Evolutionary conservation across 192 early-diverging fungal species (phyloP).

Genomic region (Coemansia umbellata): DNA sequence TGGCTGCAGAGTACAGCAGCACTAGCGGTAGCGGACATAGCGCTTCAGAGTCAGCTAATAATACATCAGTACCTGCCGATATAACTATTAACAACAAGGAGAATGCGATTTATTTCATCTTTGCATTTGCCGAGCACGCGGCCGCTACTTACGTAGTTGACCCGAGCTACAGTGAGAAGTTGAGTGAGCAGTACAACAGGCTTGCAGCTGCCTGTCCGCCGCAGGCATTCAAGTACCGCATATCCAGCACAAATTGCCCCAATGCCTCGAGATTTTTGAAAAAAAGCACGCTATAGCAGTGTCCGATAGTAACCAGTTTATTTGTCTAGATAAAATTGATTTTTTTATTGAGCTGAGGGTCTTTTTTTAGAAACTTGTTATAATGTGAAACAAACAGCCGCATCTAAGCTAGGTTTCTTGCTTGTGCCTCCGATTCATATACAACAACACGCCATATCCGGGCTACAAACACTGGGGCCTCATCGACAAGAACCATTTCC

Average conservation of each 20-base stretch:
- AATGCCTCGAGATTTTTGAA: conserved; percentile 18
- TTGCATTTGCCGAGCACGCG: conserved; percentile 21
- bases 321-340: background rate
- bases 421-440: conserved; percentile 12
- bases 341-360: background rate
- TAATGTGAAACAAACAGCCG: background rate
- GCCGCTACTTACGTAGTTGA: conserved; percentile 32
- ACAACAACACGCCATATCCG: conserved; percentile 70
- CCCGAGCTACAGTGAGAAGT: background rate
- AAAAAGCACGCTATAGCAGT: background rate
- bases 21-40: background rate
- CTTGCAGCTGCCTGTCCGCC: conserved; percentile 19
- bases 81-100: conserved; percentile 24
- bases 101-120: conserved; percentile 24
- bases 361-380: background rate
- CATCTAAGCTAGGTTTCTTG: conserved; percentile 5
- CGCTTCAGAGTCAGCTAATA: too few relatives aligned
- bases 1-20: conserved; percentile 15
- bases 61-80: background rate
- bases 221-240: conserved; percentile 40
- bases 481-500: conserved; percentile 78
- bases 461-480: conserved; percentile 81
- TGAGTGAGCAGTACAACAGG: conserved; percentile 13
- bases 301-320: background rate
- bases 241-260: conserved; percentile 24